Conservation (phyloP, 257 asterid species). For the Solanum sparsipilum region DNA sequence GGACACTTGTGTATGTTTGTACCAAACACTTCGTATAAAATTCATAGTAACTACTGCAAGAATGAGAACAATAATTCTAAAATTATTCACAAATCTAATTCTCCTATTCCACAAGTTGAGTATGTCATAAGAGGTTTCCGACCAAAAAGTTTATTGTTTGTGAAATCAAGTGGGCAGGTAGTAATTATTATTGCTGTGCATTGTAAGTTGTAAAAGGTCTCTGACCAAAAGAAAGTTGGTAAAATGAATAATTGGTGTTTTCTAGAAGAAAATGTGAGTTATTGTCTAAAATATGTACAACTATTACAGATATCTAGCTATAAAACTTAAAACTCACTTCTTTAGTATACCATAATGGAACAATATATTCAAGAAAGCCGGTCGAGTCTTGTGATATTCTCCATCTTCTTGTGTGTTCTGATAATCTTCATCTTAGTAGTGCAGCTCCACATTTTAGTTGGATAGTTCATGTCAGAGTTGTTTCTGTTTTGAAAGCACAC, state of each 20-base stretch:
- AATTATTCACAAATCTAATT: neutral
- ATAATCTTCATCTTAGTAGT: neutral
- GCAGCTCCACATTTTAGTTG: neutral
- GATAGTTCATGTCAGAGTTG: neutral
- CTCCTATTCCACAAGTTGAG: neutral
- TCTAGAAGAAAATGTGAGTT: neutral
- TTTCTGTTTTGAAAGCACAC: neutral
- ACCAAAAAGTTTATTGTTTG: neutral
- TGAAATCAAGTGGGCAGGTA: neutral
- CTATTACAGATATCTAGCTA: neutral
- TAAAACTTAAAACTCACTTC: neutral
- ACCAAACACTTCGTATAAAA: neutral
- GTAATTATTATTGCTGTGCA: neutral
- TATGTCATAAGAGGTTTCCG: neutral
- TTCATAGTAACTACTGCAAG: neutral
- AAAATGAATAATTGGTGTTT: neutral
- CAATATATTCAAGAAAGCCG: conserved; percentile 4
- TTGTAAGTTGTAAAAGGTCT: neutral
- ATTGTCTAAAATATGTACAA: neutral
- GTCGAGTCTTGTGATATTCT: conserved; percentile 16
- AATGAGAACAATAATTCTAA: neutral
- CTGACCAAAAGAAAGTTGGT: neutral
- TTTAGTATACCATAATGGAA: neutral
- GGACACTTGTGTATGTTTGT: neutral
- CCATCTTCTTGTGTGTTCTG: neutral